A percentile compares a stretch with the other conserved stretches of the same genome.
These are phyloP conservation scores for Piper betle DNA, from an alignment of 164 flowering plant genomes.

Conservation along the genomic window DNA sequence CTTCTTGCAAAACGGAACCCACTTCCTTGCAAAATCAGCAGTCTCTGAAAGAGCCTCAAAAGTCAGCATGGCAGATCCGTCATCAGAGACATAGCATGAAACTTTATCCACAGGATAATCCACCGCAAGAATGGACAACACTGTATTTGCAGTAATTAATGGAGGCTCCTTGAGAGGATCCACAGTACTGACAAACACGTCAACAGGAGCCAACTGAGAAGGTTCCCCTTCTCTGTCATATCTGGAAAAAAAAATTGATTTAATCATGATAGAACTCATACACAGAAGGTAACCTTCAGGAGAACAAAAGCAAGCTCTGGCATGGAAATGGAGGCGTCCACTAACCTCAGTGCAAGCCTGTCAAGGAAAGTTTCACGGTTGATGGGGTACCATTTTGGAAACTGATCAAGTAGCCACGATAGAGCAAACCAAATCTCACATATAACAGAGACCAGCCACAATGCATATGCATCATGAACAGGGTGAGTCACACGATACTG, in stretches of 20 bases:
- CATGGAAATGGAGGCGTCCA: conserved; percentile 1
- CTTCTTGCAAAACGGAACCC: conserved; percentile 99
- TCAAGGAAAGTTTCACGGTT: conserved; percentile 95
- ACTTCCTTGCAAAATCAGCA: conserved; percentile 90
- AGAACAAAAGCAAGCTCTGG: background rate
- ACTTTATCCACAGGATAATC: conserved; percentile 99
- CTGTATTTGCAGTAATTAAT: conserved; percentile 89
- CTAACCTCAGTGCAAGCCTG: conserved; percentile 86
- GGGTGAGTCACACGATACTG: conserved; percentile 91
- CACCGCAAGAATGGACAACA: conserved; percentile 89
- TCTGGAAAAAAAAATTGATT: conserved; percentile 22
- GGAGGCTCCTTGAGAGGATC: conserved; percentile 99
- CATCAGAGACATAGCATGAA: conserved; percentile 96
- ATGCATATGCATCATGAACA: conserved; percentile 75
- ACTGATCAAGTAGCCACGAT: conserved; percentile 98
- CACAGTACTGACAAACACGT: conserved; percentile 97
- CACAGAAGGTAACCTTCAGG: background rate
- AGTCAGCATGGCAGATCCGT: conserved; percentile 96
- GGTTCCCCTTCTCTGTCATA: conserved; percentile 93
- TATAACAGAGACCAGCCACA: conserved; percentile 87
- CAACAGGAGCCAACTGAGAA: conserved; percentile 84
- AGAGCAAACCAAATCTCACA: conserved; percentile 99
- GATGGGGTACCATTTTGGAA: conserved; percentile 94
- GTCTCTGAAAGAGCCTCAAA: conserved; percentile 95
- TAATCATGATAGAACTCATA: background rate